Evolutionary conservation across 2,329 filamentous ascomycete genomes (phyloP).

Genomic region (Cytospora chrysosperma): DNA sequence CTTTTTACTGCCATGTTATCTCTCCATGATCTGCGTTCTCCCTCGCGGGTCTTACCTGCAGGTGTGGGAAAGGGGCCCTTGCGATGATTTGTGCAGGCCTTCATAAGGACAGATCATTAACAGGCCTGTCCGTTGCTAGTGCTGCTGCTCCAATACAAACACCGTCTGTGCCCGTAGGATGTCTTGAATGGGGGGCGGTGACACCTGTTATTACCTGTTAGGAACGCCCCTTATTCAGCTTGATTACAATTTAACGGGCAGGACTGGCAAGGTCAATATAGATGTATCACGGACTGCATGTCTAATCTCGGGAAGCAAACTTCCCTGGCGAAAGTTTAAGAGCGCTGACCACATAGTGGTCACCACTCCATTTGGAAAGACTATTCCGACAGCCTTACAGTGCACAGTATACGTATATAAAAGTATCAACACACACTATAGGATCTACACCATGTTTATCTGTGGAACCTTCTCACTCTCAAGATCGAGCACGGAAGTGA

Average conservation of each 20-base stretch:
- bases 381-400: not conserved
- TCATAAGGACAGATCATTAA: not conserved
- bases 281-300: conserved; percentile 11
- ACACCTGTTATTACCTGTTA: conserved; percentile 8
- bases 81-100: not conserved
- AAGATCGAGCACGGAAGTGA: not conserved
- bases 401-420: no score
- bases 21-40: not conserved
- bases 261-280: conserved; percentile 8
- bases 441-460: not conserved
- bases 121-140: not conserved
- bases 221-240: conserved; percentile 4
- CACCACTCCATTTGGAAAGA: not conserved
- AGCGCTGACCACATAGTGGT: conserved; percentile 2
- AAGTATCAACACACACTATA: not conserved
- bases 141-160: not conserved
- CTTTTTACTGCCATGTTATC: not conserved
- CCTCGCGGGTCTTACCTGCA: not conserved
- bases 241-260: conserved; percentile 13
- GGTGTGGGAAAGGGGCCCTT: not conserved
- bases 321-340: conserved; percentile 1
- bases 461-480: not conserved
- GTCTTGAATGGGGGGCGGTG: conserved; percentile 14
- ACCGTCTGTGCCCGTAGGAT: conserved; percentile 8
- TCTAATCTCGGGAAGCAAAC: conserved; percentile 11